Conservation (phyloP, 2,329 filamentous ascomycete species). For the Aspergillus sp. region DNA sequence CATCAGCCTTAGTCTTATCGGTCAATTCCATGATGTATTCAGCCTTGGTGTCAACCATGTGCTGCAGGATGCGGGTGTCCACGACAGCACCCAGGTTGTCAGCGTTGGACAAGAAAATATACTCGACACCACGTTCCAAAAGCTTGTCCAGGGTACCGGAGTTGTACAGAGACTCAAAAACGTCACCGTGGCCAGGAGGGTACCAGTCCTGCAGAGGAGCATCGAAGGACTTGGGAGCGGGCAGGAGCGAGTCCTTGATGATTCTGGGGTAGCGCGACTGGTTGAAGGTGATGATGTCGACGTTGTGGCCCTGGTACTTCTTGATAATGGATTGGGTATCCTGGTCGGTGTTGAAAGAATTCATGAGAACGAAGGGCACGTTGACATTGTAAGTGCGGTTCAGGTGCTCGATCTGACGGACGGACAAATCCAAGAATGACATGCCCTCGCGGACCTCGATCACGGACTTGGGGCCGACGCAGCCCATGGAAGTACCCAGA, state of each 20-base stretch:
- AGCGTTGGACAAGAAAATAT: conserved; percentile 97
- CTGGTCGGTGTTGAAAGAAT: conserved; percentile 99
- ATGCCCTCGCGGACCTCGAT: conserved; percentile 99
- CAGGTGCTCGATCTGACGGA: conserved; percentile 97
- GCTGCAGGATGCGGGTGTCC: conserved; percentile 95
- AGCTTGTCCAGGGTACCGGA: conserved; percentile 97
- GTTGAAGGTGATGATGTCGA: conserved; percentile 99
- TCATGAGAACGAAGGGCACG: conserved; percentile 98
- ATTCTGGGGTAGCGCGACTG: conserved; percentile 98
- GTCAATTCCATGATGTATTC: conserved; percentile 99
- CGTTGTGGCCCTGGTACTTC: conserved; percentile 99
- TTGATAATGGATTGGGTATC: conserved; percentile 99
- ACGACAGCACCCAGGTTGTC: conserved; percentile 98
- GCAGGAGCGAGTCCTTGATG: conserved; percentile 95
- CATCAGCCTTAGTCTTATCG: conserved; percentile 99
- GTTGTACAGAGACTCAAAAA: conserved; percentile 99
- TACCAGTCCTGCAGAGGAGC: conserved; percentile 97
- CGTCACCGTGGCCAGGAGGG: conserved; percentile 97
- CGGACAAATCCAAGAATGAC: conserved; percentile 98
- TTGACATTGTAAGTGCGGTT: conserved; percentile 98
- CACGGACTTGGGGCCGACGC: conserved; percentile 97
- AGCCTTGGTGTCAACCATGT: conserved; percentile 96
- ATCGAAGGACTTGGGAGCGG: conserved; percentile 84
- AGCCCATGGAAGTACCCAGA: conserved; percentile 99
- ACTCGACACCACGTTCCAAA: conserved; percentile 90